These are phyloP conservation scores for Sherardia arvensis DNA, from an alignment of 257 asterid genomes.

Conservation along the genomic window DNA sequence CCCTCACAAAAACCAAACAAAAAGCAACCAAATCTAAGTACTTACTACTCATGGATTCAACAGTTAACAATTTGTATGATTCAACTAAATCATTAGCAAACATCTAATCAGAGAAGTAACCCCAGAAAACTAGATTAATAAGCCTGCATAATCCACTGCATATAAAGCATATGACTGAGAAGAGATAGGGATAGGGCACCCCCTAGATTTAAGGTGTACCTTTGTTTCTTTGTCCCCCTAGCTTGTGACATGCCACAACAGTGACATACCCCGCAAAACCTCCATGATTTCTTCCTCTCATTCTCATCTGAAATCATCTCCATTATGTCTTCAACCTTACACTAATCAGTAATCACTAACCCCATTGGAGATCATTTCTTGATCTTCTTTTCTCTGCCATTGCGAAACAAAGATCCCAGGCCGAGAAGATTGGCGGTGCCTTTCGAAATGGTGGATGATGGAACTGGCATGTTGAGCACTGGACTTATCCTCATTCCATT, in stretches of 20 bases:
- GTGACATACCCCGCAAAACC: slow-evolving; percentile 12
- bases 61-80: neutral
- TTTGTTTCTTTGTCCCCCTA: slow-evolving; percentile 20
- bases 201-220: slow-evolving; percentile 11
- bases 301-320: neutral
- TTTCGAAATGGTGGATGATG: slow-evolving; percentile 31
- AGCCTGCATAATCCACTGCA: neutral
- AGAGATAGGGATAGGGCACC: slow-evolving; percentile 15
- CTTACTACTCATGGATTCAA: neutral
- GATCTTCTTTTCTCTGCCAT: slow-evolving; percentile 29
- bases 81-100: neutral
- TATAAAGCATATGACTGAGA: slow-evolving; percentile 4
- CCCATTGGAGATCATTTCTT: slow-evolving; percentile 20
- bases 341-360: slow-evolving; percentile 1
- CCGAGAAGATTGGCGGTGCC: slow-evolving; percentile 40
- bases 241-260: slow-evolving; percentile 12
- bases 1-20: slow-evolving; percentile 10
- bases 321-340: neutral
- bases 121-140: slow-evolving; percentile 1
- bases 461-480: slow-evolving; percentile 28
- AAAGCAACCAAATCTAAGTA: slow-evolving; percentile 8
- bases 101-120: slow-evolving; percentile 4
- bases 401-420: slow-evolving; percentile 36
- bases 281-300: slow-evolving; percentile 5
- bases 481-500: slow-evolving; percentile 31